Base-by-base conservation (phyloP, 2,329 filamentous ascomycete genomes). In the Dactylellina sp. region DNA sequence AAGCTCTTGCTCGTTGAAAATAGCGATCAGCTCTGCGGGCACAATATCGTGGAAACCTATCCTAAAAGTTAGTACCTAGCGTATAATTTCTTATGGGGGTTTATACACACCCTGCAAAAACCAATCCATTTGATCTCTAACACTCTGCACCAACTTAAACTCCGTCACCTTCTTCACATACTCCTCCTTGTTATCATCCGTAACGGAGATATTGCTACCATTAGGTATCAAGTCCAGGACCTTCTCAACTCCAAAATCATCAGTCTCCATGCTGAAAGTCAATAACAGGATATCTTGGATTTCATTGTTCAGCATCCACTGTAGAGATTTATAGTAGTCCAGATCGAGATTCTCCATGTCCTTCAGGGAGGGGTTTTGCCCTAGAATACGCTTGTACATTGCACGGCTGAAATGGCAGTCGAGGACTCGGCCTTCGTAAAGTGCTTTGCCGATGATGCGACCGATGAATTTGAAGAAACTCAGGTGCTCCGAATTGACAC, bases 401-500 rank as follows among this genome's bases (percentile, higher is more conserved):
- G 96, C 96, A 80, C 95, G 89, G 83, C 94, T 98, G 84, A 99
- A 99, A 85, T 98, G 96, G 82, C 95, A 99, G 81, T 99, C 95
- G 28, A 99, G 88, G 37, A 99, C 89, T 65, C 95, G 91, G 49
- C 92, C 92, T 83, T 99, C 96, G 81, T 98, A 99, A 53, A 99
- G 86, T 39, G 95, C 95, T 83, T 99, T 99, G 79, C 95, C 96
- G 78, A 99, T 99, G 82, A 99, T 93, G 55, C 95, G 91, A 44
- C 95, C 95, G 79, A 99, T 97, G 83, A 99, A 99, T 81, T 98
- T 98, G 88, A 99, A 99, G 86, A 97, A 99, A 84, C 92, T 89
- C 71, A 98, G 83, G 84, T 99, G 96, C 82, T 99, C 94, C 35
- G 91, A 89, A 80, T 99, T 99, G 86, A 98, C 89, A 47, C 89